Conservation (phyloP, 179 eudicot genomes). For the Pouteria campechiana region DNA sequence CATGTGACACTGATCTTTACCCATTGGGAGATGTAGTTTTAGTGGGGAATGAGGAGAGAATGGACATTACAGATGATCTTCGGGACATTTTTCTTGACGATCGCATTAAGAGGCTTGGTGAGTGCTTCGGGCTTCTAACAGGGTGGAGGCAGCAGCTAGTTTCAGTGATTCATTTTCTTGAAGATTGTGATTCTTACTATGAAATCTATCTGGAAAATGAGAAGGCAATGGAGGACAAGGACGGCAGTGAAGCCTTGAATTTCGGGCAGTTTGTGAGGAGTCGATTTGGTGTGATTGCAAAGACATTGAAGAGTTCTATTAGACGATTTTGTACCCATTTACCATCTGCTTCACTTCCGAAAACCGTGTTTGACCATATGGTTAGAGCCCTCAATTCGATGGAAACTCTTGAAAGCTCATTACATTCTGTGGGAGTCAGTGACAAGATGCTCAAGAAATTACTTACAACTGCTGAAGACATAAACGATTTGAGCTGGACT, state of each 20-base stretch:
- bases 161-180: slow-evolving; percentile 22
- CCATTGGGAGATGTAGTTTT: slow-evolving; percentile 21
- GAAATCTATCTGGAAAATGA: slow-evolving; percentile 8
- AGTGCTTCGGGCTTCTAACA: slow-evolving; percentile 19
- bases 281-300: slow-evolving; percentile 10
- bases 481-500: slow-evolving; percentile 4
- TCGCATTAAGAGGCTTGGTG: slow-evolving; percentile 8
- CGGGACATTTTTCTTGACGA: slow-evolving; percentile 25
- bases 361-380: slow-evolving; percentile 27
- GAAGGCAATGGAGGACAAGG: background rate
- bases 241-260: slow-evolving; percentile 9
- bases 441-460: background rate
- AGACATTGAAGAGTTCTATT: slow-evolving; percentile 6
- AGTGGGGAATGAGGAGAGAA: slow-evolving; percentile 20
- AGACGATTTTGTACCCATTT: slow-evolving; percentile 40
- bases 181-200: slow-evolving; percentile 27
- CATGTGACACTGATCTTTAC: slow-evolving; percentile 2
- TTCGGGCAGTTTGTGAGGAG: slow-evolving; percentile 33
- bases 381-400: slow-evolving; percentile 16
- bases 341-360: slow-evolving; percentile 34
- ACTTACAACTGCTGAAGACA: background rate
- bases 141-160: slow-evolving; percentile 26
- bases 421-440: background rate
- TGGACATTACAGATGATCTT: slow-evolving; percentile 31
- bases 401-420: slow-evolving; percentile 6